A percentile compares a stretch with the other conserved stretches of the same genome.
phyloP scores from a whole-genome alignment of 2,329 filamentous ascomycete genomes.

The Lachnellula subtilissima region DNA sequence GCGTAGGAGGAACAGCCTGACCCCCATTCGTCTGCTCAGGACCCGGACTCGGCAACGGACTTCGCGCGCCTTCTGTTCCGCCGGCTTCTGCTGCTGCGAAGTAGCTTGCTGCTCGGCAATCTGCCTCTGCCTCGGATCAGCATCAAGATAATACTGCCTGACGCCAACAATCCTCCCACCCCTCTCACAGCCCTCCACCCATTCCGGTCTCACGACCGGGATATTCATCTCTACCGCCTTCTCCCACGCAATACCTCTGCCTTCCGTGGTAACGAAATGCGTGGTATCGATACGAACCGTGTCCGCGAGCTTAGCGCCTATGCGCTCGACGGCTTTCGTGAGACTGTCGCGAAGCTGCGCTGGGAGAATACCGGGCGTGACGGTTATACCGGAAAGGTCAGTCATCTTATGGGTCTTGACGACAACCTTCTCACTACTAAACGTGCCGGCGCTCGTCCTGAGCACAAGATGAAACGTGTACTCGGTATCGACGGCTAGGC shows the following conservation, averaged over 20 bases:
- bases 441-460: slow-evolving; percentile 85
- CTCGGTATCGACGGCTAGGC: slow-evolving; percentile 91
- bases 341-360: slow-evolving; percentile 67
- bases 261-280: slow-evolving; percentile 96
- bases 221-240: slow-evolving; percentile 98
- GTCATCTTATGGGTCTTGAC: slow-evolving; percentile 99
- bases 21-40: slow-evolving; percentile 18
- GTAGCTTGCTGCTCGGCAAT: slow-evolving; percentile 16
- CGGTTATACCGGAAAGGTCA: slow-evolving; percentile 89
- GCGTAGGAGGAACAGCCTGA: slow-evolving; percentile 26
- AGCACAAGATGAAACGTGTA: slow-evolving; percentile 93
- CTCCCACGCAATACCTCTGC: slow-evolving; percentile 85
- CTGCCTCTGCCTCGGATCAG: slow-evolving; percentile 46
- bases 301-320: slow-evolving; percentile 89
- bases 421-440: slow-evolving; percentile 73
- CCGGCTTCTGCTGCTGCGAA: slow-evolving; percentile 16
- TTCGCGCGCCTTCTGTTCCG: slow-evolving; percentile 17
- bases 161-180: slow-evolving; percentile 91
- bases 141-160: slow-evolving; percentile 92
- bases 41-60: slow-evolving; percentile 13
- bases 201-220: slow-evolving; percentile 92
- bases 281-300: slow-evolving; percentile 93
- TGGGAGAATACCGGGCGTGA: slow-evolving; percentile 84
- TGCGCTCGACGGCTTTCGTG: slow-evolving; percentile 70
- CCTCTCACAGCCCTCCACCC: slow-evolving; percentile 93